Percentiles rank a stretch among this genome's conserved stretches.
Evolutionary conservation across 768 basidiomycete species (phyloP).

Genomic region (Trametes meyenii): DNA sequence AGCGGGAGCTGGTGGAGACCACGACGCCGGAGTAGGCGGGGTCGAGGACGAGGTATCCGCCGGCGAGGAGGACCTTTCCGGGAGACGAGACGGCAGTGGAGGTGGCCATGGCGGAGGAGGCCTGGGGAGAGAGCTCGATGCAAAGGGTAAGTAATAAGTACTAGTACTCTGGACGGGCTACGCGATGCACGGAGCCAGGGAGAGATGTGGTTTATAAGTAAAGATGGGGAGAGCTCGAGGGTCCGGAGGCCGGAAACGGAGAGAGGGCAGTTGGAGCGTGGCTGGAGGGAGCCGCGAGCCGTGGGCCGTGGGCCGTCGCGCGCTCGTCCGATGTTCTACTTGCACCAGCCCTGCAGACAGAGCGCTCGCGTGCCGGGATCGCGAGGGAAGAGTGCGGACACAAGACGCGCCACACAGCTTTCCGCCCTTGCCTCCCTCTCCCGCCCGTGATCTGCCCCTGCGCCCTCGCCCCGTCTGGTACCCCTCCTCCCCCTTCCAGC

Average conservation of each 20-base stretch:
- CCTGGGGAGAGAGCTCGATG: neutral
- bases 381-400: neutral
- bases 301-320: neutral
- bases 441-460: neutral
- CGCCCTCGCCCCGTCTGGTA: neutral
- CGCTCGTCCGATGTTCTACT: neutral
- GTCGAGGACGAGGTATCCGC: slow-evolving; percentile 97
- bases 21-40: slow-evolving; percentile 83
- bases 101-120: slow-evolving; percentile 25
- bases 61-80: slow-evolving; percentile 93
- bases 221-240: too few species aligned
- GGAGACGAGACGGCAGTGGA: slow-evolving; percentile 83
- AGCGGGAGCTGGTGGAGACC: slow-evolving; percentile 90
- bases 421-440: neutral
- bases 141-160: neutral
- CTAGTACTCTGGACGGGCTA: neutral
- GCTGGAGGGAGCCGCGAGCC: too few species aligned
- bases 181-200: neutral
- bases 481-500: neutral
- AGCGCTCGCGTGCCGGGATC: neutral
- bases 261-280: too few species aligned
- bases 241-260: too few species aligned
- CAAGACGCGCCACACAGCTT: slow-evolving; percentile 7
- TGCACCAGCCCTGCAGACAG: neutral
- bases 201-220: slow-evolving; percentile 2